Conservation (phyloP, 1,139 yeast species). For the Blastobotrys capitulatus region DNA sequence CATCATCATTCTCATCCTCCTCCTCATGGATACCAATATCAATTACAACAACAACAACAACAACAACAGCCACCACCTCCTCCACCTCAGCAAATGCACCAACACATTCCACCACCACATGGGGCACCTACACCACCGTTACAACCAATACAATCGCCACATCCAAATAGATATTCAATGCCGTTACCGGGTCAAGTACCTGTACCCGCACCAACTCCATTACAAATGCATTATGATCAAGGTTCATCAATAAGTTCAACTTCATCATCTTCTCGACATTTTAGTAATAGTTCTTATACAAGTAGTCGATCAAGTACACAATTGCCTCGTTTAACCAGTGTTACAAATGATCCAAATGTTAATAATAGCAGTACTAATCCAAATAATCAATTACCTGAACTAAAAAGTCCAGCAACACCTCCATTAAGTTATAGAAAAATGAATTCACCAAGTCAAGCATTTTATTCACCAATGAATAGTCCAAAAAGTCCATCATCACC, state of each 20-base stretch:
- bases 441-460: not conserved
- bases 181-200: slow-evolving; percentile 3
- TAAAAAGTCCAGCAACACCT: not conserved
- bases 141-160: not conserved
- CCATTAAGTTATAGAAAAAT: not conserved
- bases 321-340: not conserved
- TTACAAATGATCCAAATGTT: not conserved
- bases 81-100: not conserved
- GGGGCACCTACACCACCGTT: too few relatives aligned
- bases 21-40: not conserved
- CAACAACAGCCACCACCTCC: not conserved
- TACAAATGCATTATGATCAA: not conserved
- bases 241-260: not conserved
- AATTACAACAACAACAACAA: not conserved
- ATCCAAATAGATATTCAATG: not conserved
- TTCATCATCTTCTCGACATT: not conserved
- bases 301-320: not conserved
- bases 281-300: not conserved
- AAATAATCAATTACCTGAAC: not conserved
- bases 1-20: not conserved
- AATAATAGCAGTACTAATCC: too few relatives aligned
- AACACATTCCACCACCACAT: not conserved
- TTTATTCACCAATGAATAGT: not conserved
- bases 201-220: slow-evolving; percentile 1
- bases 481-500: slow-evolving; percentile 9